Percentiles rank a stretch among this genome's conserved stretches.
Conservation (phyloP, 768 basidiomycete genomes). For the Baorangia bicolor region DNA sequence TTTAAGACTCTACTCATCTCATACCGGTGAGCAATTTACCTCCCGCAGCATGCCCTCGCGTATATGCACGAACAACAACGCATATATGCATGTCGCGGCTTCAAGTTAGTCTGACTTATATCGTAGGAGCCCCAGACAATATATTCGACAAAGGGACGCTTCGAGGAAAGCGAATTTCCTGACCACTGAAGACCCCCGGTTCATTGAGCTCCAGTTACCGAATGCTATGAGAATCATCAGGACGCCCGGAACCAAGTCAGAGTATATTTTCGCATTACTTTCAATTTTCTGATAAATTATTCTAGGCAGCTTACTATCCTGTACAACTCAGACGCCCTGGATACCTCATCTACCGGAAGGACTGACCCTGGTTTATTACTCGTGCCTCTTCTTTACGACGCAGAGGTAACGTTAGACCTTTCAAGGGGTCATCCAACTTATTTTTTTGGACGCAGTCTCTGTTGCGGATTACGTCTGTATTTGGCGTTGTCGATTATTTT, state of each 20-base stretch:
- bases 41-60: not conserved
- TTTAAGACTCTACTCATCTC: conserved; percentile 74
- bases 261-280: not conserved
- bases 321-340: conserved; percentile 58
- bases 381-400: conserved; percentile 58
- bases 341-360: conserved; percentile 8
- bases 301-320: conserved; percentile 41
- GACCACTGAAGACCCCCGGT: conserved; percentile 23
- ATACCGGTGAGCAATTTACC: conserved; percentile 50
- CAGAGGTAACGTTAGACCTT: conserved; percentile 42
- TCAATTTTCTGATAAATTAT: not conserved
- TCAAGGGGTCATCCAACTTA: conserved; percentile 4
- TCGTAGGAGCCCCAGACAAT: conserved; percentile 24
- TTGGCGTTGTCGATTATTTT: conserved; percentile 66
- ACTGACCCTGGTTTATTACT: conserved; percentile 41
- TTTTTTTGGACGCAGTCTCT: conserved; percentile 42
- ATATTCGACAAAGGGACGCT: conserved; percentile 16
- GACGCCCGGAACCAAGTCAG: conserved; percentile 51
- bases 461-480: conserved; percentile 50
- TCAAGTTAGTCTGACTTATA: conserved; percentile 7
- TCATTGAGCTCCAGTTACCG: conserved; percentile 49
- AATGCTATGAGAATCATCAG: conserved; percentile 62
- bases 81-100: conserved; percentile 20
- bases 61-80: conserved; percentile 17
- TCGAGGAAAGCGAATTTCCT: conserved; percentile 14